Evolutionary conservation across 1,284 basidiomycete genomes (phyloP).

Genomic region (Puccinia triticina): DNA sequence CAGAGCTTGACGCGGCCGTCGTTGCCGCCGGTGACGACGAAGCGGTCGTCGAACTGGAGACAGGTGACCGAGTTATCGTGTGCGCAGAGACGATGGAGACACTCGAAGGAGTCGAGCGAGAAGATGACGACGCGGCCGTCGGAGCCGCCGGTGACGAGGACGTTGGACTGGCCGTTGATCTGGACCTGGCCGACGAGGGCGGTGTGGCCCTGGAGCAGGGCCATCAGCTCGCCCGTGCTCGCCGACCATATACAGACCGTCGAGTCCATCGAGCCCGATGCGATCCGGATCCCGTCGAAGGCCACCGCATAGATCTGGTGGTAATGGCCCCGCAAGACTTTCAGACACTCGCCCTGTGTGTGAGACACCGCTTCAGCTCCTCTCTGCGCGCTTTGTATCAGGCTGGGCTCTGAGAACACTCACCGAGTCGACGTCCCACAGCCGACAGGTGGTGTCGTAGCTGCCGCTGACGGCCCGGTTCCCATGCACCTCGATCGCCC

Average conservation of each 20-base stretch:
- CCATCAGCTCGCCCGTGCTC: slow-evolving; percentile 74
- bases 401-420: not conserved
- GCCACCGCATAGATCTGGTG: slow-evolving; percentile 92
- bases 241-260: slow-evolving; percentile 88
- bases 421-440: slow-evolving; percentile 49
- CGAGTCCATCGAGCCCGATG: slow-evolving; percentile 86
- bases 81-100: slow-evolving; percentile 65
- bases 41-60: slow-evolving; percentile 78
- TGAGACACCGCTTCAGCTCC: no score
- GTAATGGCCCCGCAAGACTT: slow-evolving; percentile 82
- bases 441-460: slow-evolving; percentile 79
- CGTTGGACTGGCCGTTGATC: slow-evolving; percentile 67
- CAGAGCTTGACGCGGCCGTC: slow-evolving; percentile 89
- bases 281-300: slow-evolving; percentile 82
- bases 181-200: slow-evolving; percentile 92
- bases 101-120: slow-evolving; percentile 68
- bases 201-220: slow-evolving; percentile 88
- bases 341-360: slow-evolving; percentile 71
- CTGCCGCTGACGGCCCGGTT: slow-evolving; percentile 81
- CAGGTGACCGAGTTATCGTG: slow-evolving; percentile 91
- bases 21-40: slow-evolving; percentile 70
- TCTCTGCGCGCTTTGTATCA: slow-evolving; percentile 6
- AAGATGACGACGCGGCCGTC: slow-evolving; percentile 93
- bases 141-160: slow-evolving; percentile 86
- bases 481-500: slow-evolving; percentile 84